Conservation (phyloP, 352 stramenopile genomes). For the Phytopythium sindhum region DNA sequence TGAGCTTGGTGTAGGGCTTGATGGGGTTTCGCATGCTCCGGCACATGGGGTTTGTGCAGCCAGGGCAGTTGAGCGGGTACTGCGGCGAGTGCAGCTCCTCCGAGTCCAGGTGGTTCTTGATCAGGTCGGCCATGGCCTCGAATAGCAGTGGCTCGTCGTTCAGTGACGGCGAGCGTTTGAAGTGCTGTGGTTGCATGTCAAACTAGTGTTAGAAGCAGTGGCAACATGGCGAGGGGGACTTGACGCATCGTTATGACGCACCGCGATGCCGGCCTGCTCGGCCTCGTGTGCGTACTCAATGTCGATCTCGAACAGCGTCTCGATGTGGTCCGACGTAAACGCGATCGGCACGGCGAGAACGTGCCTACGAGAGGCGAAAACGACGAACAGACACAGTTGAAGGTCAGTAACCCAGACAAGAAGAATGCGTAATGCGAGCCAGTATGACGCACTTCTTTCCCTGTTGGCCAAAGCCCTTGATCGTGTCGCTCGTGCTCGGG, state of each 20-base stretch:
- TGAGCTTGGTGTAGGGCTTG: conserved; percentile 61
- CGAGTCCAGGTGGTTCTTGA: conserved; percentile 90
- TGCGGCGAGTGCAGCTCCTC: conserved; percentile 67
- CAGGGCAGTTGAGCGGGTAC: conserved; percentile 85
- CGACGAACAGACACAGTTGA: not conserved
- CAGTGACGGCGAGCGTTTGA: conserved; percentile 93
- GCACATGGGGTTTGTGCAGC: conserved; percentile 82
- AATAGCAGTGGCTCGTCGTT: conserved; percentile 96
- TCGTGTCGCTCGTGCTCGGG: conserved; percentile 95
- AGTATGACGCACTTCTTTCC: conserved; percentile 86
- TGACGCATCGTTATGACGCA: conserved; percentile 12
- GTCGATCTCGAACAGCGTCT: conserved; percentile 99
- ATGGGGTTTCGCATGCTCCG: conserved; percentile 83
- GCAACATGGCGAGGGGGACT: not conserved
- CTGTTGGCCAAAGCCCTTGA: conserved; percentile 89
- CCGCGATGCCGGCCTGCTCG: conserved; percentile 91
- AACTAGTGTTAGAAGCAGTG: not conserved
- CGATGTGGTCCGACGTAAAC: conserved; percentile 99
- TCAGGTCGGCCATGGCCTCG: conserved; percentile 95
- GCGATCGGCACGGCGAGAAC: conserved; percentile 97
- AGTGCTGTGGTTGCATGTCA: conserved; percentile 52
- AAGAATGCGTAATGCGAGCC: not conserved
- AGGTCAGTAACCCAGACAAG: not conserved
- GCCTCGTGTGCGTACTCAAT: conserved; percentile 98
- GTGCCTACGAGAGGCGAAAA: conserved; percentile 42